These are phyloP conservation scores for Sphaerosporella brunnea DNA, from an alignment of 495 filamentous ascomycete species.

Conservation along the genomic window DNA sequence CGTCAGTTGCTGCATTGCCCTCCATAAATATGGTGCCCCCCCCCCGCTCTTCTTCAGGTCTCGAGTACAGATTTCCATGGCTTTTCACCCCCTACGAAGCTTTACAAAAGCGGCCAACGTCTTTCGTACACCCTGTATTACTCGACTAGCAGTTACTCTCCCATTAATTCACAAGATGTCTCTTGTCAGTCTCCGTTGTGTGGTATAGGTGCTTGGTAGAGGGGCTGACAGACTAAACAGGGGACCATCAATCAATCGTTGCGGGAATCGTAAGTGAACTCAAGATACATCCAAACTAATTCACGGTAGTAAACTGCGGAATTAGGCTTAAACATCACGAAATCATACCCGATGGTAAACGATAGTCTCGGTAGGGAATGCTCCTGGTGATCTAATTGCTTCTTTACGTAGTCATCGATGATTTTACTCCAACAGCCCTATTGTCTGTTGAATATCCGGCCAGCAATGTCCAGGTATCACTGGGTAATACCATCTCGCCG, in stretches of 20 bases:
- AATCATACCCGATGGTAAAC: constrained; percentile 41
- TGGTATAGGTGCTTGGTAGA: too few species aligned
- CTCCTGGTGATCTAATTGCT: neutral
- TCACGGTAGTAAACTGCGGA: neutral
- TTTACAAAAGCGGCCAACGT: neutral
- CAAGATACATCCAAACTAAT: too few species aligned
- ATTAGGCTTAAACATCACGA: constrained; percentile 39
- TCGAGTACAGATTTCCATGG: too few species aligned
- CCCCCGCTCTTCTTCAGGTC: too few species aligned
- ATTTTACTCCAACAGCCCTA: constrained; percentile 39
- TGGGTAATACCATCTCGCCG: constrained; percentile 47
- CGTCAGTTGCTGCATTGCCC: too few species aligned
- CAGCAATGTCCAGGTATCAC: constrained; percentile 29
- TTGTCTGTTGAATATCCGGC: constrained; percentile 36
- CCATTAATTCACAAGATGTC: constrained; percentile 21
- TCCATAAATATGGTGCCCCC: too few species aligned
- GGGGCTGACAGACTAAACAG: constrained; percentile 6
- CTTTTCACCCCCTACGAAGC: too few species aligned
- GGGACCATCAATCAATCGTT: constrained; percentile 25
- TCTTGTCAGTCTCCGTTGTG: too few species aligned
- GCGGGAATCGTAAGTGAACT: constrained; percentile 18
- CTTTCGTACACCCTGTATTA: neutral
- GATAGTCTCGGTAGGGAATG: neutral
- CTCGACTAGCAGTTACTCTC: constrained; percentile 8
- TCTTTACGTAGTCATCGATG: constrained; percentile 39